These are phyloP conservation scores for Debaryomyces hansenii DNA, from an alignment of 805 yeast species.

Conservation along the genomic window DNA sequence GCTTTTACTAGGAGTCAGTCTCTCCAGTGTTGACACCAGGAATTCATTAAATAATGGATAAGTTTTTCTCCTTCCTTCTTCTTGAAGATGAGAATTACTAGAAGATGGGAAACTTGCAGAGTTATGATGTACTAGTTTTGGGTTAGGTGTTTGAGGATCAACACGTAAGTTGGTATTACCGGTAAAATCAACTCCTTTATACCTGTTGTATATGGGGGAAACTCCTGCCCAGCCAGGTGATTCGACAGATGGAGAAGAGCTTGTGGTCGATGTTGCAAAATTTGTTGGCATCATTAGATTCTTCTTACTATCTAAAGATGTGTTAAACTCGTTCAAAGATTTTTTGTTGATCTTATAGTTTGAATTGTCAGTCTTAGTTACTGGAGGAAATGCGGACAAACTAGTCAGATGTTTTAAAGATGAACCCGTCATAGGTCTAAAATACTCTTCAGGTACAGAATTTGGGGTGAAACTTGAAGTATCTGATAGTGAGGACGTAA, in stretches of 20 bases:
- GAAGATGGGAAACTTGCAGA: neutral
- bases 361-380: neutral
- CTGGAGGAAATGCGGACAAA: neutral
- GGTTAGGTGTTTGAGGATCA: conserved; percentile 1
- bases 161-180: conserved; percentile 1
- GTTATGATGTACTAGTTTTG: neutral
- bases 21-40: neutral
- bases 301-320: neutral
- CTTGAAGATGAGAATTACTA: conserved; percentile 7
- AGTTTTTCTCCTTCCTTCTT: conserved; percentile 17
- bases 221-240: conserved; percentile 11
- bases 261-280: neutral
- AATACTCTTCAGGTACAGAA: conserved; percentile 8
- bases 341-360: neutral
- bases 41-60: conserved; percentile 11
- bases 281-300: neutral
- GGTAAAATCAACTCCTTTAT: conserved; percentile 17
- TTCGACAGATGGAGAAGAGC: neutral
- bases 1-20: neutral
- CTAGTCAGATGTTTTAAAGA: neutral
- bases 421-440: neutral
- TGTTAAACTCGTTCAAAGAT: neutral
- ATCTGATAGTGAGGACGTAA: conserved; percentile 20
- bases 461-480: conserved; percentile 16
- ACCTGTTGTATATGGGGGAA: conserved; percentile 21